Base-by-base conservation (phyloP, 306 rosid species). In the Trichosanthes truncata region DNA sequence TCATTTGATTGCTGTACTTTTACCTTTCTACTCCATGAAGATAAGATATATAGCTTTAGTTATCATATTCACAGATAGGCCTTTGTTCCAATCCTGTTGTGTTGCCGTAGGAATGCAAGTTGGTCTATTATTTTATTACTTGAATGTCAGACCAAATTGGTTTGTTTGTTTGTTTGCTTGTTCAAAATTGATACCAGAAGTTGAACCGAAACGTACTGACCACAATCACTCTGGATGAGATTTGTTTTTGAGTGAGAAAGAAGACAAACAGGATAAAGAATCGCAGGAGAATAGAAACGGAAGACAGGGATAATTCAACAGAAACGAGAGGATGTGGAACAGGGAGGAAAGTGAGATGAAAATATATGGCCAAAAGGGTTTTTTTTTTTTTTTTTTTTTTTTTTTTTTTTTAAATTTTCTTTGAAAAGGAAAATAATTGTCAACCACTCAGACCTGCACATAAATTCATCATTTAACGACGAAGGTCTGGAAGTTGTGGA, bases 161-260 rank as follows among this genome's bases (percentile, higher is more conserved):
- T 40, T 26, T 8, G 25, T 29, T 14, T 45, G 33, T 43, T 45
- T 72, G 35, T 41, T 43, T 41, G 29, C 21, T 66, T 38, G 17
- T 65, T 14, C 13, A 40, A 51, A 31, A 7, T 29, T 48, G 62
- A 36, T 48, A 74, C 45, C 63, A 75, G 51, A 55, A 76, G 36
- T 76, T 48, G 78, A 49, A 48, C 35, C 13, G 31, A 45, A 71
- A 15, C 55, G 76, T 71, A 71, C 43, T 17, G 78, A 8, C 78
- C 78, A 74, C 78, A 74, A 74, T 25, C 78, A 49, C 43, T 74
- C 1, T 46, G 60, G 78, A 48, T 74, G 61, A 49, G 60, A 74
- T 72, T 25, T 74, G 78, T 25, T 49, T 33, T 49, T 0, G 2
- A 18, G 60, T 13, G 43, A 17, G 78, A 49, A 74, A 74, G 36